Base-by-base conservation (phyloP, 179 eudicot genomes). In the Silene noctiflora region DNA sequence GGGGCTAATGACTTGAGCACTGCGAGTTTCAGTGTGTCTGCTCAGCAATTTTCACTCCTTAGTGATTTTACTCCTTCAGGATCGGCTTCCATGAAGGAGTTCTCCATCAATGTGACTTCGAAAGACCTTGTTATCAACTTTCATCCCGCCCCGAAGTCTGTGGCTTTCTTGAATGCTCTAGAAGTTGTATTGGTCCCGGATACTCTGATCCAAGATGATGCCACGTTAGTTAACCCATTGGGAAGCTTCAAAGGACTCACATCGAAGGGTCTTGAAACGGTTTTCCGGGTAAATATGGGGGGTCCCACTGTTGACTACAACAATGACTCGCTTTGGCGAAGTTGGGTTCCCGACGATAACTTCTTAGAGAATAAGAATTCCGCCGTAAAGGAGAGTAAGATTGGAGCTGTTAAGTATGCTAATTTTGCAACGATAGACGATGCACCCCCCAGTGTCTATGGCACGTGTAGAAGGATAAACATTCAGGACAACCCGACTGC, bases 241-340 rank as follows among this genome's bases (percentile, higher is more conserved):
- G 80, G 75, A 39, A 16, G 31, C 63, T 90, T 81, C 74, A 73
- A 67, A 6, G 94, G 96, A 51, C 81, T 92, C 73, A 39, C 61
- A 10, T n/a, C 53, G 0, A 83, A 84, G 79, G 92, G 94, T 9
- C 29, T 92, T 19, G 90, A 89, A 78, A 91, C 88, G 5, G 83
- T 89, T 72, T 80, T 71, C 1, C 82, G 98, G 89, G 85, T 91
- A 22, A 93, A 93, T 56, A 86, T 91, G 90, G 96, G 98, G 55
- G 98, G 95, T 9, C 82, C 91, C 1, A 60, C 66, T 0, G 88
- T 91, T 27, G 80, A 85, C 9, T 79, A 76, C 16, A 58, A 27
- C 69, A 89, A 87, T 71, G 98, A 93, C 80, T 84, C 89, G 0
- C 83, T 91, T 21, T 83, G 90, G 79, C 81, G 97, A 59, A 92